These are phyloP conservation scores for Emmonsiellopsis sp. DNA, from an alignment of 2,329 filamentous ascomycete species.

Conservation along the genomic window DNA sequence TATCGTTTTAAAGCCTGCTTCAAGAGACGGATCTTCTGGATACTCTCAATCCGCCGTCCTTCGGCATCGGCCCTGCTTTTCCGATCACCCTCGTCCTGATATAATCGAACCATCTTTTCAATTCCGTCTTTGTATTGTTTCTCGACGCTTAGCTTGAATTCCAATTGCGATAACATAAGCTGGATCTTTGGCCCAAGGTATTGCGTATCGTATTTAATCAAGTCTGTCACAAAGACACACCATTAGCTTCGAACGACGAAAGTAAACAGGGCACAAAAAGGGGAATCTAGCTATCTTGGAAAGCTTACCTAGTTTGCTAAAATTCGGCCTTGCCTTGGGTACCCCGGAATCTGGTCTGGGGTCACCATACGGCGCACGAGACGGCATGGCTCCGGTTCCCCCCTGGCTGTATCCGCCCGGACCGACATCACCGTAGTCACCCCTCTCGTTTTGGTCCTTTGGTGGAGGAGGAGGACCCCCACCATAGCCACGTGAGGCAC, in stretches of 20 bases:
- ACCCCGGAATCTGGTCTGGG: constrained; percentile 57
- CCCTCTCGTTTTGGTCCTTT: constrained; percentile 55
- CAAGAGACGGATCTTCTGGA: constrained; percentile 91
- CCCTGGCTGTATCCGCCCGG: constrained; percentile 48
- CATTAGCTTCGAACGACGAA: background rate
- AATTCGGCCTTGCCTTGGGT: constrained; percentile 75
- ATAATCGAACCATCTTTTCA: constrained; percentile 97
- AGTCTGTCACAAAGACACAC: constrained; percentile 46
- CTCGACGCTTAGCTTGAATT: constrained; percentile 97
- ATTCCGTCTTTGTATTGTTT: constrained; percentile 98
- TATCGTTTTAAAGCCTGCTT: constrained; percentile 96
- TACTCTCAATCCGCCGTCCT: constrained; percentile 81
- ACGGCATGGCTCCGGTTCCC: constrained; percentile 67
- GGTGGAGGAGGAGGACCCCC: constrained; percentile 52
- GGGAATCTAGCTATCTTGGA: background rate
- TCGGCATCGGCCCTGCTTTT: constrained; percentile 93
- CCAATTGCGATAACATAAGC: constrained; percentile 95
- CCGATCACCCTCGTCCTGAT: constrained; percentile 92
- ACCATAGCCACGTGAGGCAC: constrained; percentile 31
- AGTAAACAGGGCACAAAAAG: no score
- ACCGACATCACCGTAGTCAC: constrained; percentile 52
- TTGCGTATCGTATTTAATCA: constrained; percentile 97
- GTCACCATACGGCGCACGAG: constrained; percentile 67
- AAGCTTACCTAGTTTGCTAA: constrained; percentile 80
- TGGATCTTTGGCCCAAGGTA: constrained; percentile 95